phyloP scores from a whole-genome alignment of 768 basidiomycete species.

The Amanita thiersii region DNA sequence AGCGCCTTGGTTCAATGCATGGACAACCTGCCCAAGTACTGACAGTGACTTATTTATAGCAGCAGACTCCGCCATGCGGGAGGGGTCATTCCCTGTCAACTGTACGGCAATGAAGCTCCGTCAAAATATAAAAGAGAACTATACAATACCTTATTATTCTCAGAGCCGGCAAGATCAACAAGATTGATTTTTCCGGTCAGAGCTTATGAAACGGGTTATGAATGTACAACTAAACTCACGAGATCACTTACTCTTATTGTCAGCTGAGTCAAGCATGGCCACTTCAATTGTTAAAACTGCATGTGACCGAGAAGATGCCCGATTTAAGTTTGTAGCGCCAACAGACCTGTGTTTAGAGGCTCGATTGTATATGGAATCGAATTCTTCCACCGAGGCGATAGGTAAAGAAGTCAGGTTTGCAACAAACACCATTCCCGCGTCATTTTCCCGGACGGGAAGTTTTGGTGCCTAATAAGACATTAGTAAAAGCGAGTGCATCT shows the following conservation, averaged over 20 bases:
- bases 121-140: not conserved
- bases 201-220: conserved; percentile 27
- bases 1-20: conserved; percentile 70
- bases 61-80: conserved; percentile 81
- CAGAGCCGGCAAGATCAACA: conserved; percentile 85
- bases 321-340: conserved; percentile 81
- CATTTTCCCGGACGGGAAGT: conserved; percentile 47
- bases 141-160: conserved; percentile 70
- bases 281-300: conserved; percentile 75
- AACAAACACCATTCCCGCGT: conserved; percentile 45
- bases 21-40: conserved; percentile 81
- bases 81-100: conserved; percentile 79
- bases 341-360: conserved; percentile 76
- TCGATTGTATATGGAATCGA: conserved; percentile 45
- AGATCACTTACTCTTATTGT: conserved; percentile 41
- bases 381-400: conserved; percentile 33
- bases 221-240: not conserved
- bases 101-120: conserved; percentile 15
- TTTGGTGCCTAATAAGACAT: conserved; percentile 47
- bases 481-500: too few species aligned
- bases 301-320: conserved; percentile 81
- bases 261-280: conserved; percentile 42
- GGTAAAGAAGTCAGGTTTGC: conserved; percentile 39
- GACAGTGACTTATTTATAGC: conserved; percentile 89
- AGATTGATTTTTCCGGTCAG: conserved; percentile 75